phyloP scores from a whole-genome alignment of 495 filamentous ascomycete species.

The Penicillium pancosmium region DNA sequence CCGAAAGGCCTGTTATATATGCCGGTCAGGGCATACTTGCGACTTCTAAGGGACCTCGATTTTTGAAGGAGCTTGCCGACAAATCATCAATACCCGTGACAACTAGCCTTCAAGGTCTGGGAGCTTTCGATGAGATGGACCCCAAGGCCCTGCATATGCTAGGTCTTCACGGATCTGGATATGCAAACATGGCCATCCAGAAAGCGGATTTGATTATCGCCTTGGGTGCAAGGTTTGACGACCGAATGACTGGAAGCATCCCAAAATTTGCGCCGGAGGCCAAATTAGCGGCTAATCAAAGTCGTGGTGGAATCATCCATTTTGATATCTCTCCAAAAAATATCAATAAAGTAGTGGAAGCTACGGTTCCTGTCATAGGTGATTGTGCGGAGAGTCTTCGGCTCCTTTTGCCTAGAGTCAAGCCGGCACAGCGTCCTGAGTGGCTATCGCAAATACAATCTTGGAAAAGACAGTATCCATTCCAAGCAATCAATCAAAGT shows the following conservation, averaged over 20 bases:
- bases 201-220: conserved; percentile 66
- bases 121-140: conserved; percentile 63
- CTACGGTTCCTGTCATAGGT: conserved; percentile 61
- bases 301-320: conserved; percentile 63
- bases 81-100: conserved; percentile 63
- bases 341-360: conserved; percentile 66
- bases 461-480: conserved; percentile 87
- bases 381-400: conserved; percentile 69
- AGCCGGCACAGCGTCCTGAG: conserved; percentile 68
- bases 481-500: conserved; percentile 29
- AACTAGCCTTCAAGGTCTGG: conserved; percentile 66
- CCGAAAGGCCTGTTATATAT: conserved; percentile 63
- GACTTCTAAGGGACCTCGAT: conserved; percentile 49
- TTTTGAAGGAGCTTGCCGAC: conserved; percentile 59
- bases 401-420: conserved; percentile 68
- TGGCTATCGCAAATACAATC: conserved; percentile 87
- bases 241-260: conserved; percentile 59
- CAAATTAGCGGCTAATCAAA: conserved; percentile 54
- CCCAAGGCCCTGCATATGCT: conserved; percentile 63
- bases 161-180: conserved; percentile 65
- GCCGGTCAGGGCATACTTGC: conserved; percentile 61
- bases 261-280: conserved; percentile 61
- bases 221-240: conserved; percentile 64
- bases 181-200: conserved; percentile 67
- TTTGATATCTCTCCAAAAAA: conserved; percentile 68